Evolutionary conservation across 768 basidiomycete genomes (phyloP).

Genomic region (Mycena rosella): DNA sequence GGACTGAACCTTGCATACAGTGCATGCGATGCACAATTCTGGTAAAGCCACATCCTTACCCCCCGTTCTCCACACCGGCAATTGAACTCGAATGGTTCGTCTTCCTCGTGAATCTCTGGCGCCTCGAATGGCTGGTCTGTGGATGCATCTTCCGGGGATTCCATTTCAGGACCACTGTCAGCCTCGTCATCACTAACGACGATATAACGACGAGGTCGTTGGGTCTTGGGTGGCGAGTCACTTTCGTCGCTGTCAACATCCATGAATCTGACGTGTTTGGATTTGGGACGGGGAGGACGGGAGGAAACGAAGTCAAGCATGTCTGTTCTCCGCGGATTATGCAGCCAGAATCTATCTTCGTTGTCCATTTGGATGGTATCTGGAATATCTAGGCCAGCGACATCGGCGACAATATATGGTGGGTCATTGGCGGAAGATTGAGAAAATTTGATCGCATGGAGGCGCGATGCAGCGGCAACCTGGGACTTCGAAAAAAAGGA

Average conservation of each 20-base stretch:
- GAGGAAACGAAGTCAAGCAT: conserved; percentile 1
- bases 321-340: neutral
- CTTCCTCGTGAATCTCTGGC: no score
- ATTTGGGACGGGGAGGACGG: neutral
- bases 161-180: neutral
- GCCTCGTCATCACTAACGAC: neutral
- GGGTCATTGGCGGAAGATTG: neutral
- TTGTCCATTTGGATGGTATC: neutral
- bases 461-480: neutral
- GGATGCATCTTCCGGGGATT: no score
- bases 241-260: neutral
- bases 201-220: neutral
- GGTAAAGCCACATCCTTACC: neutral
- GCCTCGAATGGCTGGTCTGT: no score
- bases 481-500: neutral
- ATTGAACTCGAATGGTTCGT: neutral
- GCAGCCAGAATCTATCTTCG: neutral
- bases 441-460: neutral
- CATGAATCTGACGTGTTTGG: neutral
- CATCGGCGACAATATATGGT: neutral
- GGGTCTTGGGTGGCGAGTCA: neutral
- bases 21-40: neutral
- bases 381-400: neutral
- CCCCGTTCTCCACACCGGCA: neutral
- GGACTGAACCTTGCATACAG: neutral